Evolutionary conservation across 129 eudicot genomes (phyloP), one percentile per base, ranked within the genome.

Genomic region (Pittosporum tobira): DNA sequence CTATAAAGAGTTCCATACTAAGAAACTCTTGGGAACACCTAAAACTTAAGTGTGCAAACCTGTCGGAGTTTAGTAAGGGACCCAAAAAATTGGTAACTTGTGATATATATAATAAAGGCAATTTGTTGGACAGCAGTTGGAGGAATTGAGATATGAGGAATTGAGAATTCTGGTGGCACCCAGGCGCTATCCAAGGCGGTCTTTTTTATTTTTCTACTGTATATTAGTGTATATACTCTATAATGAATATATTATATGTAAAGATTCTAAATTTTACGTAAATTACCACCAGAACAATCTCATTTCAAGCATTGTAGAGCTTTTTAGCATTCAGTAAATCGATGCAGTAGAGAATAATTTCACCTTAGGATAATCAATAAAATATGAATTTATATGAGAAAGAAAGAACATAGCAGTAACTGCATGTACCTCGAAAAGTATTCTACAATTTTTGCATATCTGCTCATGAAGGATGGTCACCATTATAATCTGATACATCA

Each of bases 401-500:
- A 54, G 44, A 16, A 18, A 12, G 1, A 56, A 8, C 15, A 30
- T 3, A 25, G 5, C 16, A 43, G 43, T 61, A 45, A 26, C 53
- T n/a, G 4, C n/a, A 1, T 10, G 9, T 42, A 60, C 70, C 59
- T 63, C 18, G 11, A 64, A 40, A 56, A 8, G 24, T 55, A 37
- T n/a, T 61, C 30, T 49, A 4, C 61, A 46, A 16, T 48, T 27
- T 56, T 15, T 51, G 42, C 19, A 36, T 48, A 45, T 48, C 46
- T 28, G 46, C 37, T 56, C 59, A 77, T 51, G 68, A 73, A 69
- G 63, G 61, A 68, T 49, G 54, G 40, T 63, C 59, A 51, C 71
- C 79, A 31, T 61, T 65, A 14, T 43, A 44, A 31, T 38, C 56
- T 48, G 22, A 51, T 5, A 45, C 37, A 38, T 70, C 37, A 38